Evolutionary conservation across 1,139 yeast species (phyloP).

Genomic region (Wickerhamomyces sp.): DNA sequence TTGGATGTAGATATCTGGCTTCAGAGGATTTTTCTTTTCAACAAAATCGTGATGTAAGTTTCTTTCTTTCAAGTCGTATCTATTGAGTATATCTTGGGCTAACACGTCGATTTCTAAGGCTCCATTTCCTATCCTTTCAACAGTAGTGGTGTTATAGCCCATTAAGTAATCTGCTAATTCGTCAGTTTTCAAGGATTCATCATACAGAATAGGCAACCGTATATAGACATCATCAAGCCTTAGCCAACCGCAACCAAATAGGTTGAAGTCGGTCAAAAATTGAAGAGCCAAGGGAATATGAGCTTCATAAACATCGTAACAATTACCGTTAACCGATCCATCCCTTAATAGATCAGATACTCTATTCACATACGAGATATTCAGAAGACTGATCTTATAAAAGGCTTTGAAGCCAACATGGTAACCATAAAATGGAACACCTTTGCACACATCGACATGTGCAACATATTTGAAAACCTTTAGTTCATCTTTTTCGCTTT

Average conservation of each 20-base stretch:
- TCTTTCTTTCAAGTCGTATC: slow-evolving; percentile 40
- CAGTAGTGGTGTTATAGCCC: slow-evolving; percentile 16
- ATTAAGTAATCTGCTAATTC: slow-evolving; percentile 25
- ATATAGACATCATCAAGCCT: slow-evolving; percentile 32
- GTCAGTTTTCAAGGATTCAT: slow-evolving; percentile 24
- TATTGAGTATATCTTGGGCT: slow-evolving; percentile 55
- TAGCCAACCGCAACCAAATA: slow-evolving; percentile 83
- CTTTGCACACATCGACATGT: slow-evolving; percentile 64
- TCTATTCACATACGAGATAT: slow-evolving; percentile 57
- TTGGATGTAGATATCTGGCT: slow-evolving; percentile 38
- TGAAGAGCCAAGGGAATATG: slow-evolving; percentile 78
- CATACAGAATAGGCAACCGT: slow-evolving; percentile 30
- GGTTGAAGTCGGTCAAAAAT: slow-evolving; percentile 75
- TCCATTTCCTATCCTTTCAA: slow-evolving; percentile 51
- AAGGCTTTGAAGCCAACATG: slow-evolving; percentile 58
- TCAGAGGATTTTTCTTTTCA: slow-evolving; percentile 28
- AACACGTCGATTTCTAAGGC: slow-evolving; percentile 66
- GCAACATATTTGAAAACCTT: slow-evolving; percentile 51
- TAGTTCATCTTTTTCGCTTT: slow-evolving; percentile 6
- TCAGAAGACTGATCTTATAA: slow-evolving; percentile 63
- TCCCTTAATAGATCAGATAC: slow-evolving; percentile 57
- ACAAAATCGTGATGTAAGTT: slow-evolving; percentile 47
- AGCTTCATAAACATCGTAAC: slow-evolving; percentile 59
- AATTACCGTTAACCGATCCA: slow-evolving; percentile 36
- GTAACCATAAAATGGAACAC: slow-evolving; percentile 80